Evolutionary conservation across 2,329 filamentous ascomycete species (phyloP), one percentile per base, ranked within the genome.

Genomic region (Aspergillus calidoustus): DNA sequence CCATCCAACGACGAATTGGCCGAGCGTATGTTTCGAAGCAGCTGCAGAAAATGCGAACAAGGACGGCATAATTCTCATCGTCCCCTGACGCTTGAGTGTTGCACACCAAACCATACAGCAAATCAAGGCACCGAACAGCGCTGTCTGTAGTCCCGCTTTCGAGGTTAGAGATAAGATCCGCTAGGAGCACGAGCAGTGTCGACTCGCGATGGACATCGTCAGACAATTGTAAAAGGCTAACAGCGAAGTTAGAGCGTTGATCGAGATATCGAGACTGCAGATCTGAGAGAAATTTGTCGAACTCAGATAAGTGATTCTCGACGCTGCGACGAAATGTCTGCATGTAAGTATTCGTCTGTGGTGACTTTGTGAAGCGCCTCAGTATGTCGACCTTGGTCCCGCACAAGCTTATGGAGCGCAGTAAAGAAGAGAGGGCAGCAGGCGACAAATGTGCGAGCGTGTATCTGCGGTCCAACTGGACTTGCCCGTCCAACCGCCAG

Each of bases 1-100:
- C 88, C 88, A 97, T 94, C 94, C 94, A 98, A 17, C 83, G 80
- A 41, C 89, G 85, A 49, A 97, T 89, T 0, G 93, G 91, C 44
- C 87, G 87, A 43, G 96, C 82, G 74, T 97, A 98, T 1, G 92
- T 87, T 60, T 88, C 86, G 61, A 97, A 90, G 71, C 92, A 96
- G 50, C 90, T 85, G 59, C 95, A 88, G 72, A 97, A 95, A 3
- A 95, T 82, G 0, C 80, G 79, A 1, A 87, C 87, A 5, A 95
- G 80, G 44, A 86, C 87, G 44, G 80, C 76, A 71, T 91, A 95
- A 1, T 85, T 80, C 0, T 74, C 73, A 2, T 82, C 79, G 59
- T 91, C 86, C 1, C 89, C 90, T 17, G 86, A 84, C 49, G 91
- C 82, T 71, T 97, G 93, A 0, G 89, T 85, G 55, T 86, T 79